phyloP scores from a whole-genome alignment of 305 asterid species.

The Rubia tinctorum region DNA sequence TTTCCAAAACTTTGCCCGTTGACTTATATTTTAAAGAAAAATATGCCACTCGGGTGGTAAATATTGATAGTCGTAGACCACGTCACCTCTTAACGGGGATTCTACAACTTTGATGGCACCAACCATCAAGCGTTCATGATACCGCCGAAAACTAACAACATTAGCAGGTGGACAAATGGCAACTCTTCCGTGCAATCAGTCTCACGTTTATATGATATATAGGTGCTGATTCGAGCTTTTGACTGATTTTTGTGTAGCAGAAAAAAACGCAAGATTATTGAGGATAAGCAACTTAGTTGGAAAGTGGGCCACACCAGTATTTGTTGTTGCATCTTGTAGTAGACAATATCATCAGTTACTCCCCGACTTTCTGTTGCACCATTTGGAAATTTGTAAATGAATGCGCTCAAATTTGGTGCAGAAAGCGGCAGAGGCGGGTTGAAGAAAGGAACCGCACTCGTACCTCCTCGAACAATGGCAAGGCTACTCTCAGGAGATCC shows the following conservation, averaged over 20 bases:
- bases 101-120: neutral
- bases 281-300: neutral
- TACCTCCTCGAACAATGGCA: neutral
- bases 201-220: neutral
- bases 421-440: constrained; percentile 1
- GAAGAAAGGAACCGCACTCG: neutral
- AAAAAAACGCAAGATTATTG: neutral
- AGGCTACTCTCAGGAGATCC: neutral
- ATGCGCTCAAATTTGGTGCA: neutral
- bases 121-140: no score
- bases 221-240: neutral
- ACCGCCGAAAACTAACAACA: neutral
- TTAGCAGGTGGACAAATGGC: no score
- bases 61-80: no score
- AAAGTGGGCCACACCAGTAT: neutral
- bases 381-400: neutral
- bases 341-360: neutral
- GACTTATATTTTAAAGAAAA: no score
- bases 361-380: neutral
- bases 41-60: no score
- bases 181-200: no score
- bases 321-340: neutral
- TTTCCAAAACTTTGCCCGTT: no score
- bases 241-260: neutral
- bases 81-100: no score